Evolutionary conservation across 495 filamentous ascomycete species (phyloP).

Genomic region (Tuber microsphaerosporum): DNA sequence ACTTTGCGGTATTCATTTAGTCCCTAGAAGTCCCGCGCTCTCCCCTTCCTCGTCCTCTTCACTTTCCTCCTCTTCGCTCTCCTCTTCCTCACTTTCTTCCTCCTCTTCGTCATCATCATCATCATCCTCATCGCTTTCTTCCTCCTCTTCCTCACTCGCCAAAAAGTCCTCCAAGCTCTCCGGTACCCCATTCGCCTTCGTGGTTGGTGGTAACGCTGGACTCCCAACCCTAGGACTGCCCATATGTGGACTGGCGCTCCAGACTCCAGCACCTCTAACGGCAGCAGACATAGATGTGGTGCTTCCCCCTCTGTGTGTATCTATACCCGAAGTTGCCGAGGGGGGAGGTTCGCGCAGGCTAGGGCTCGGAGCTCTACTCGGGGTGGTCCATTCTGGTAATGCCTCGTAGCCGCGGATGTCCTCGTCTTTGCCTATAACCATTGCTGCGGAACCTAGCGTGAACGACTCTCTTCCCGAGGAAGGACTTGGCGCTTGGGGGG

Average conservation of each 20-base stretch:
- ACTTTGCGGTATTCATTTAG: constrained; percentile 8
- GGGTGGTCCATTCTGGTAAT: constrained; percentile 75
- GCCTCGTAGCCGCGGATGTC: constrained; percentile 66
- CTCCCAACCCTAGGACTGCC: constrained; percentile 39
- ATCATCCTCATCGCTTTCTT: constrained; percentile 14
- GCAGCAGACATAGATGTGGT: constrained; percentile 45
- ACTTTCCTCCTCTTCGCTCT: constrained; percentile 53
- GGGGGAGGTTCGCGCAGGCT: constrained; percentile 52
- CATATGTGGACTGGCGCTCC: constrained; percentile 45
- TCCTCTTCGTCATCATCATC: constrained; percentile 14
- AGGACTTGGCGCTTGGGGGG: constrained; percentile 76
- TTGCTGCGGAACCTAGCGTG: constrained; percentile 70
- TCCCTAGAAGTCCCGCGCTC: constrained; percentile 17
- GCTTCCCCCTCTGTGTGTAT: constrained; percentile 40
- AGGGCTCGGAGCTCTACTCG: constrained; percentile 70
- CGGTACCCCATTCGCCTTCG: constrained; percentile 42
- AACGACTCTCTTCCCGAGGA: constrained; percentile 70
- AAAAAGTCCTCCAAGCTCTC: constrained; percentile 91
- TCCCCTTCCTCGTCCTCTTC: constrained; percentile 45
- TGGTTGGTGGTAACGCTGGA: constrained; percentile 16
- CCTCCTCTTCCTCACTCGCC: constrained; percentile 43
- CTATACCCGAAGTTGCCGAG: constrained; percentile 39
- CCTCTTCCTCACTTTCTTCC: constrained; percentile 29
- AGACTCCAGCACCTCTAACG: constrained; percentile 58
- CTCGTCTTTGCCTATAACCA: constrained; percentile 70